These are phyloP conservation scores for Alternaria angustiovoidea DNA, from an alignment of 2,329 filamentous ascomycete genomes.

Conservation along the genomic window DNA sequence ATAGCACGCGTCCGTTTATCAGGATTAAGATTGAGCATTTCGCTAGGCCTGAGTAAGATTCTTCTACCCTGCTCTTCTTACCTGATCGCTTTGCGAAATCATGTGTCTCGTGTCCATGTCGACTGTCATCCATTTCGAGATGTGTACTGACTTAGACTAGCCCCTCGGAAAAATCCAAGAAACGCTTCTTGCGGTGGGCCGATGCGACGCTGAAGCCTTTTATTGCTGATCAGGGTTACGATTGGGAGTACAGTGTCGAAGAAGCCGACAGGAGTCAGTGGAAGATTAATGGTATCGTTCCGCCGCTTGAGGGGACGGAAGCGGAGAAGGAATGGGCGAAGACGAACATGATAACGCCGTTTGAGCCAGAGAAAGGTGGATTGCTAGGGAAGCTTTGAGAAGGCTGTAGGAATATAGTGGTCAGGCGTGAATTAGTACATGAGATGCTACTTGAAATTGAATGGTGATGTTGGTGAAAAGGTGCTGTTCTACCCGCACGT, in stretches of 20 bases:
- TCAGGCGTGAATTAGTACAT: not conserved
- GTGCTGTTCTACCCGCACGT: not conserved
- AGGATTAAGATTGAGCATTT: too few species aligned
- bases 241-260: slow-evolving; percentile 56
- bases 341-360: too few species aligned
- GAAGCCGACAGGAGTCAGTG: slow-evolving; percentile 56
- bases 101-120: too few species aligned
- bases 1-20: too few species aligned
- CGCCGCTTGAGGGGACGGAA: slow-evolving; percentile 31
- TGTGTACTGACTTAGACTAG: too few species aligned
- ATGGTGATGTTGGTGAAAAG: not conserved
- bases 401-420: not conserved
- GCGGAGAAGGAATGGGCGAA: too few species aligned
- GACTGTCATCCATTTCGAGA: too few species aligned
- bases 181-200: slow-evolving; percentile 29
- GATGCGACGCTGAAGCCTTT: slow-evolving; percentile 51
- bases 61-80: too few species aligned
- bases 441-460: not conserved
- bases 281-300: slow-evolving; percentile 54
- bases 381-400: not conserved
- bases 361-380: too few species aligned
- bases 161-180: too few species aligned
- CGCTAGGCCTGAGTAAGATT: too few species aligned
- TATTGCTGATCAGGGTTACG: slow-evolving; percentile 53
- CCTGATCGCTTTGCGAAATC: too few species aligned